These are phyloP conservation scores for Cetradonia linearis DNA, from an alignment of 495 filamentous ascomycete genomes.

Conservation along the genomic window DNA sequence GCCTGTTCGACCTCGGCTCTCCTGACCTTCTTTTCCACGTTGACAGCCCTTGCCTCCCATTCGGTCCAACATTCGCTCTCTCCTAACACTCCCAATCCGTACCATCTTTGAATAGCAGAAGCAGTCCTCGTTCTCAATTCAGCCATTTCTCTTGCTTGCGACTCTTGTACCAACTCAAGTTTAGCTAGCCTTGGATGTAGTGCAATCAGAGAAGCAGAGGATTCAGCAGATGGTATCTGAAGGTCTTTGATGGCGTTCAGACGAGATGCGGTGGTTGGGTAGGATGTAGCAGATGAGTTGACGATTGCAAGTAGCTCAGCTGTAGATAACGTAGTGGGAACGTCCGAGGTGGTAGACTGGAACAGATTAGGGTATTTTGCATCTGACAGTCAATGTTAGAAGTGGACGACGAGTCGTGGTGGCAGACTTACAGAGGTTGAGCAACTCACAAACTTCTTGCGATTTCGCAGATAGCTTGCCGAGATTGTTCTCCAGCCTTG, in stretches of 20 bases:
- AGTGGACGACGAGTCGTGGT: not conserved
- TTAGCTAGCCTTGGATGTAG: slow-evolving; percentile 61
- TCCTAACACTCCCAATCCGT: slow-evolving; percentile 59
- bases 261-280: slow-evolving; percentile 65
- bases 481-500: slow-evolving; percentile 52
- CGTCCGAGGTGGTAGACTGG: slow-evolving; percentile 31
- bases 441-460: slow-evolving; percentile 41
- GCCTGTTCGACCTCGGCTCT: slow-evolving; percentile 43
- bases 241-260: slow-evolving; percentile 72
- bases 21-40: slow-evolving; percentile 55
- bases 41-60: slow-evolving; percentile 57
- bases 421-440: slow-evolving; percentile 33
- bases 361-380: slow-evolving; percentile 50
- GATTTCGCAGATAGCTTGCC: slow-evolving; percentile 38
- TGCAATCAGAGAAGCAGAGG: slow-evolving; percentile 55
- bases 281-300: slow-evolving; percentile 62
- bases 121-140: slow-evolving; percentile 66
- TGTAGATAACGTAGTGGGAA: slow-evolving; percentile 36
- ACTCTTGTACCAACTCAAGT: slow-evolving; percentile 53
- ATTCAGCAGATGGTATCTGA: slow-evolving; percentile 58
- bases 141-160: slow-evolving; percentile 62
- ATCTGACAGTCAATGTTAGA: slow-evolving; percentile 32
- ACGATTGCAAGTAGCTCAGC: slow-evolving; percentile 53
- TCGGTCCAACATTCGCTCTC: slow-evolving; percentile 64
- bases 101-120: slow-evolving; percentile 64